Evolutionary conservation across 2,329 filamentous ascomycete genomes (phyloP).

Genomic region (Arthrinium puccinioides): DNA sequence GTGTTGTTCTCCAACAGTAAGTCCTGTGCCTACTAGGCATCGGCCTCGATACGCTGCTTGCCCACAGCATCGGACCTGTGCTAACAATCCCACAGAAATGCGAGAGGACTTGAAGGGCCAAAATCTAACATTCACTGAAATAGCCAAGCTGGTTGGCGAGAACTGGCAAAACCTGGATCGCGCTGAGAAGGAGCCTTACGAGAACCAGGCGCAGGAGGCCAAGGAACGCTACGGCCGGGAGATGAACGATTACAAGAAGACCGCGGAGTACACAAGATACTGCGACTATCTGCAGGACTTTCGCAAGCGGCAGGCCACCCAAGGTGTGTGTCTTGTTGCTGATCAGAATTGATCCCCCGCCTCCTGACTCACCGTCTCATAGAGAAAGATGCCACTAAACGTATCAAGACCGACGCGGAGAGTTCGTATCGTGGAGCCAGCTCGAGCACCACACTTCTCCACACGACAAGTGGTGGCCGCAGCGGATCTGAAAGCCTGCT

Average conservation of each 20-base stretch:
- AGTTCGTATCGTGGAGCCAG: slow-evolving; percentile 27
- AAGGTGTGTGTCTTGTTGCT: slow-evolving; percentile 19
- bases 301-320: slow-evolving; percentile 61
- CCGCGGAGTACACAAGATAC: slow-evolving; percentile 60
- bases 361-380: slow-evolving; percentile 6
- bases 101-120: slow-evolving; percentile 71
- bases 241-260: slow-evolving; percentile 71
- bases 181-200: slow-evolving; percentile 63
- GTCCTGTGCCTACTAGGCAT: slow-evolving; percentile 20
- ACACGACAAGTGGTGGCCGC: slow-evolving; percentile 28
- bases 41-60: neutral
- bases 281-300: slow-evolving; percentile 69
- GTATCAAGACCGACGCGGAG: slow-evolving; percentile 37
- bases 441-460: no score
- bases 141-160: slow-evolving; percentile 75
- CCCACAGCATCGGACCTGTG: neutral
- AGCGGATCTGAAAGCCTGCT: slow-evolving; percentile 40
- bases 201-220: slow-evolving; percentile 61
- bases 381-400: slow-evolving; percentile 44
- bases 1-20: slow-evolving; percentile 80
- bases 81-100: slow-evolving; percentile 45
- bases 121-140: slow-evolving; percentile 74
- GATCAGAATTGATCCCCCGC: no score
- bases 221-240: slow-evolving; percentile 75
- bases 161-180: slow-evolving; percentile 69